Evolutionary conservation across 106 monocot genomes (phyloP).

Genomic region (Cymbidium sinense): DNA sequence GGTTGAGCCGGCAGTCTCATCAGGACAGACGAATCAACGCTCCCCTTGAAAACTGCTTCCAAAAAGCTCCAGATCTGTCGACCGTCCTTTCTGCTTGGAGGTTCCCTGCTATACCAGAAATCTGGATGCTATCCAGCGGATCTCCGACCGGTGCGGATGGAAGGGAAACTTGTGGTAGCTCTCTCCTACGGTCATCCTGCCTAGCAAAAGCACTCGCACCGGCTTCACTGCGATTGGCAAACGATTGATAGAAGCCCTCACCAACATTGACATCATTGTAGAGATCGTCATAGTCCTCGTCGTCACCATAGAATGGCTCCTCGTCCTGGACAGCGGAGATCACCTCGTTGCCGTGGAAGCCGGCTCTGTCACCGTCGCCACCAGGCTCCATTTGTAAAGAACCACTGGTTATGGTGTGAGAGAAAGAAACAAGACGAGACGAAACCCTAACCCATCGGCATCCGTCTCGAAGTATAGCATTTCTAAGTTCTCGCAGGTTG

Average conservation of each 20-base stretch:
- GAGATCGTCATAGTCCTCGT: conserved; percentile 66
- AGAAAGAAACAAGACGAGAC: no score
- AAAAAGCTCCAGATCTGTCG: background rate
- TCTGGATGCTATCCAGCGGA: conserved; percentile 22
- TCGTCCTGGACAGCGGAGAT: conserved; percentile 72
- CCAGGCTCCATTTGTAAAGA: background rate
- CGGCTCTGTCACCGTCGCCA: conserved; percentile 19
- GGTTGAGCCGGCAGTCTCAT: conserved; percentile 10
- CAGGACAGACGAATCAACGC: conserved; percentile 4
- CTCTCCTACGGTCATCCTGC: conserved; percentile 1
- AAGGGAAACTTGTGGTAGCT: conserved; percentile 8
- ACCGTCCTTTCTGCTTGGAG: background rate
- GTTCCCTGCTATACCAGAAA: conserved; percentile 20
- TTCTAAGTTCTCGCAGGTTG: no score
- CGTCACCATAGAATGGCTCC: conserved; percentile 55
- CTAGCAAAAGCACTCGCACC: background rate
- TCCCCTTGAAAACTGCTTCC: background rate
- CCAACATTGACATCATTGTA: conserved; percentile 19
- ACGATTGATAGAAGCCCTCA: conserved; percentile 41
- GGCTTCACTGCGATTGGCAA: background rate
- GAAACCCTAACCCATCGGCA: no score
- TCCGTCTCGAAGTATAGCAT: no score
- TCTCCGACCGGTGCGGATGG: conserved; percentile 10
- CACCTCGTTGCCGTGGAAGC: conserved; percentile 48
- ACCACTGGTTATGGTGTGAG: no score